Evolutionary conservation across 2,329 filamentous ascomycete genomes (phyloP).

Genomic region (Aspergillus luchuensis): DNA sequence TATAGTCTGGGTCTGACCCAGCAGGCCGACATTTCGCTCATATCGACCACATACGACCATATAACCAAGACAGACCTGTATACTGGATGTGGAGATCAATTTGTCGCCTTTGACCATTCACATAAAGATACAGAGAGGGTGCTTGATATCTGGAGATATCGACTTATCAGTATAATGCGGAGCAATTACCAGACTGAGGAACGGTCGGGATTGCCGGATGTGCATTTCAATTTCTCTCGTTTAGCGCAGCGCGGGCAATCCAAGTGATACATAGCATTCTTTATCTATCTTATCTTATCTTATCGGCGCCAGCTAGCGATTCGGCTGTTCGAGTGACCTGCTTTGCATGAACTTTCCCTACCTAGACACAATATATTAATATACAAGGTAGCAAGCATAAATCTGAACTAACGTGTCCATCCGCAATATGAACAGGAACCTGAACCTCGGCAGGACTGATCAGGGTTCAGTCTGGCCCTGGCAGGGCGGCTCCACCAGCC

Average conservation of each 20-base stretch:
- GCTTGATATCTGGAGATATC: conserved; percentile 21
- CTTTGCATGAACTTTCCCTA: no score
- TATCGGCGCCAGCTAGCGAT: neutral
- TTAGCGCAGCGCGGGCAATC: neutral
- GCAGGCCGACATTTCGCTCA: conserved; percentile 1
- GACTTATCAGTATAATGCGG: conserved; percentile 21
- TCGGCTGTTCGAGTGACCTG: neutral
- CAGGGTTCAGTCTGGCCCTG: neutral
- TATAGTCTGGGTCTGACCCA: conserved; percentile 24
- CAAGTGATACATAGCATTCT: neutral
- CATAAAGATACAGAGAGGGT: conserved; percentile 8
- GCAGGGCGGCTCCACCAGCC: neutral
- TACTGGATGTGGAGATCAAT: conserved; percentile 13
- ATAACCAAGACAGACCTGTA: conserved; percentile 26
- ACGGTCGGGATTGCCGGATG: neutral
- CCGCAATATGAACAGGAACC: neutral
- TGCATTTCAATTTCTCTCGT: conserved; percentile 24
- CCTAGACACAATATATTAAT: no score
- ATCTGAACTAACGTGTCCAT: no score
- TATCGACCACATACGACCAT: conserved; percentile 9
- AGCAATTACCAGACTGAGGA: conserved; percentile 20
- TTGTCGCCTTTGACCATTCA: conserved; percentile 15
- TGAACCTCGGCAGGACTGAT: neutral
- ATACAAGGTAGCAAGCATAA: no score
- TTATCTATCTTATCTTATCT: neutral